These are phyloP conservation scores for Dovyalis caffra DNA, from an alignment of 345 rosid genomes.

Conservation along the genomic window DNA sequence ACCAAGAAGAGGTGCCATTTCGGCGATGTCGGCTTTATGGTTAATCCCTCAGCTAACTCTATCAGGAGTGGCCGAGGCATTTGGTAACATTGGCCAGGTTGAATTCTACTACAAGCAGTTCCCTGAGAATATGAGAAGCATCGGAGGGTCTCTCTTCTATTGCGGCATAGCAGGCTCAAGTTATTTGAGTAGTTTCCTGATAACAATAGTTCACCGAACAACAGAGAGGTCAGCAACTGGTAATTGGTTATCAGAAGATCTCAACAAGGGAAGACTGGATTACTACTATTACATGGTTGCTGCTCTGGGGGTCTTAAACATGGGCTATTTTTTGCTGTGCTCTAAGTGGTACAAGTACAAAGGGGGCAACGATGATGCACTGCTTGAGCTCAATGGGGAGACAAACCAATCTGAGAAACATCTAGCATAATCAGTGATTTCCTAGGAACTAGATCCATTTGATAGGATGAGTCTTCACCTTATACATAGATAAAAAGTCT, in stretches of 20 bases:
- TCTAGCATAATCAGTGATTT: no score
- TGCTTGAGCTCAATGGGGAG: no score
- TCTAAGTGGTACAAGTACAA: constrained; percentile 14
- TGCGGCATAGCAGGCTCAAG: not conserved
- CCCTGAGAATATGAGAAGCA: constrained; percentile 22
- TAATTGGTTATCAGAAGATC: constrained; percentile 12
- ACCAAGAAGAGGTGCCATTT: constrained; percentile 31
- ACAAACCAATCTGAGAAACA: no score
- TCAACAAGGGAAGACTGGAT: constrained; percentile 11
- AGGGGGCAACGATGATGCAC: not conserved
- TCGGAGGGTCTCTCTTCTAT: constrained; percentile 8
- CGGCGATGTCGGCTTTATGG: constrained; percentile 41
- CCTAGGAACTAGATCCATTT: no score
- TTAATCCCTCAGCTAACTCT: constrained; percentile 39
- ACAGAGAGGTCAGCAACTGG: not conserved
- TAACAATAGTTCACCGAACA: not conserved
- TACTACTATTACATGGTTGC: constrained; percentile 1
- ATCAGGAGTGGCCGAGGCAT: constrained; percentile 33
- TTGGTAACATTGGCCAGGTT: constrained; percentile 3
- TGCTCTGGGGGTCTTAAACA: not conserved
- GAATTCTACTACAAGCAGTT: constrained; percentile 22
- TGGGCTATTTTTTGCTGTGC: not conserved
- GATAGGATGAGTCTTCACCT: no score
- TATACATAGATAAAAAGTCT: no score
- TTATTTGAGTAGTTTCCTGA: not conserved